Evolutionary conservation across 2,329 filamentous ascomycete genomes (phyloP), one percentile per base, ranked within the genome.

Genomic region (Periconia sp.): DNA sequence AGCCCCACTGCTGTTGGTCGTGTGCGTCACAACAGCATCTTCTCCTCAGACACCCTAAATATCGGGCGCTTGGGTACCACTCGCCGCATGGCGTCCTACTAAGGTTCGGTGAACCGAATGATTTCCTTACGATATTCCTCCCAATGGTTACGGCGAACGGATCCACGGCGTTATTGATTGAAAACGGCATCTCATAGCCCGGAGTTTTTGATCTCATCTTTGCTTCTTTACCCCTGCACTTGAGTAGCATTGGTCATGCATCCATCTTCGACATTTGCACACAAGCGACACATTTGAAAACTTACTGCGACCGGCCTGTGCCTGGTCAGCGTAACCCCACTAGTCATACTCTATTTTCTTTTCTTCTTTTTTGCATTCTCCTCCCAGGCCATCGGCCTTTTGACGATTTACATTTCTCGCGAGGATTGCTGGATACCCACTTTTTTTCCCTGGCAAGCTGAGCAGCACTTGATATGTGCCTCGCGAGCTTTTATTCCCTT

Each of bases 1-100:
- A 87, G 84, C 61, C 85, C 85, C 14, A 87, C 84, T 23, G 68
- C 70, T 52, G 58, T 66, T 44, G 63, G 68, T 53, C 63, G 72
- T 41, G 68, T 72, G 49, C 65, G 62, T 54, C 71, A 66, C 57
- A 61, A 66, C 54, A 61, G 63, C 49, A 56, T 71, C 43, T 62
- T 71, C 35, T 63, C 54, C 62, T 69, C 56, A 10, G 70, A 72
- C 50, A 64, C 58, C 30, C 54, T 66, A 47, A 67, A 61, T 47
- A 46, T 65, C 56, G 69, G 69, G 61, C 67, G 70, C 54, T 58
- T 70, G 55, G 67, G 66, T 45, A 60, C 65, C 53, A 63, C 68
- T 31, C 69, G 71, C 60, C 69, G 72, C 53, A 69, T 73, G 66
- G 72, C 72, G 45, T 74, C 72, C 15, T 74, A 74, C 58, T 74